Percentiles rank a stretch among this genome's conserved stretches.
phyloP scores from a whole-genome alignment of 306 rosid species.

The Neltuma alba region DNA sequence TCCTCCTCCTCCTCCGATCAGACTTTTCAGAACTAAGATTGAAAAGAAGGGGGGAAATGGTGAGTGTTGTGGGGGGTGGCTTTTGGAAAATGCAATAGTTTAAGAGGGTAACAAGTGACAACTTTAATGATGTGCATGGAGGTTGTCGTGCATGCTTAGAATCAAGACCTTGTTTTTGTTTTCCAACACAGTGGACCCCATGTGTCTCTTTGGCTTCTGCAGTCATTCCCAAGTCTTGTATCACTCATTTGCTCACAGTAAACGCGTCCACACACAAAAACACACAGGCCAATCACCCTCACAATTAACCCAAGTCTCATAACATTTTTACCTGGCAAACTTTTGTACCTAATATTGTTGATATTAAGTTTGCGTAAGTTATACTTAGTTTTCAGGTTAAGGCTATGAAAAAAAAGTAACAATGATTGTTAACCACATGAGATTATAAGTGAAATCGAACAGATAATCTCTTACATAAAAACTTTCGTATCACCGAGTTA shows the following conservation, averaged over 20 bases:
- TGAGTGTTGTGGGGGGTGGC: conserved; percentile 31
- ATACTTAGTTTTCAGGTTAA: neutral
- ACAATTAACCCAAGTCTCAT: conserved; percentile 10
- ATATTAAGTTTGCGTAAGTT: neutral
- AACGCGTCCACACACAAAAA: neutral
- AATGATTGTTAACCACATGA: too few species aligned
- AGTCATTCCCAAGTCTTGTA: conserved; percentile 36
- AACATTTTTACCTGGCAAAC: conserved; percentile 35
- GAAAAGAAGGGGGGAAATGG: neutral
- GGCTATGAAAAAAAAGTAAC: neutral
- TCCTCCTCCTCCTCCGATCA: too few species aligned
- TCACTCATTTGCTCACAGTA: conserved; percentile 36
- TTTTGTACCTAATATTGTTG: conserved; percentile 31
- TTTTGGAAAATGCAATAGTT: conserved; percentile 45
- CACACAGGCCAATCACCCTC: neutral
- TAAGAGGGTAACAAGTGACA: conserved; percentile 21
- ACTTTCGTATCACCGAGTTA: neutral
- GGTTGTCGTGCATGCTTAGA: conserved; percentile 52
- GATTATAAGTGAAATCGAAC: neutral
- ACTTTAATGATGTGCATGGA: conserved; percentile 53
- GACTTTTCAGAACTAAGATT: neutral
- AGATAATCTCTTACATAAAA: too few species aligned
- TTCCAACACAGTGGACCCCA: conserved; percentile 62
- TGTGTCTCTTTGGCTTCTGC: conserved; percentile 35
- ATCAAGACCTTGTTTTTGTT: conserved; percentile 42